Evolutionary conservation across 78 protist genomes (phyloP).

Genomic region (Chrysochromulina parva): DNA sequence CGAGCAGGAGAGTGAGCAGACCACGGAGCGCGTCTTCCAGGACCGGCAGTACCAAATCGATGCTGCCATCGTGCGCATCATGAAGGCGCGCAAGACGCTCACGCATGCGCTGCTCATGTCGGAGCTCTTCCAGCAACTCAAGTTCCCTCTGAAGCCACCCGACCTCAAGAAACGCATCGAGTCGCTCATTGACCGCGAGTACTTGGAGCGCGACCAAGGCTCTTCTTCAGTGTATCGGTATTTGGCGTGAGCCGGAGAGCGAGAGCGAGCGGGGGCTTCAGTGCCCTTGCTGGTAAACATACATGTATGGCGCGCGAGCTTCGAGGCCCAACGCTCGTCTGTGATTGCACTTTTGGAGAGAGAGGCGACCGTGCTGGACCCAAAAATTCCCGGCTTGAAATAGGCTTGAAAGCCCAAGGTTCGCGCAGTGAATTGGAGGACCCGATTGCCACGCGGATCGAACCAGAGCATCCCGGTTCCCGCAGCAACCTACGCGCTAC

Average conservation of each 20-base stretch:
- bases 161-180: conserved; percentile 94
- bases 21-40: conserved; percentile 72
- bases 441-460: no score
- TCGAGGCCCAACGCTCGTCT: no score
- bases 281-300: no score
- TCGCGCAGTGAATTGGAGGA: no score
- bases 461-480: no score
- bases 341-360: no score
- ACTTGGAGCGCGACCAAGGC: conserved; percentile 72
- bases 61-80: conserved; percentile 91
- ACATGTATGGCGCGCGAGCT: no score
- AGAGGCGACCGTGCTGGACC: no score
- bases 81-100: conserved; percentile 89
- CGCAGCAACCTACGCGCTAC: no score
- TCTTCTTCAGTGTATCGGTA: background rate
- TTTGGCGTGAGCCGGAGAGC: background rate
- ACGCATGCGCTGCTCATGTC: conserved; percentile 75
- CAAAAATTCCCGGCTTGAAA: no score
- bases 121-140: conserved; percentile 71
- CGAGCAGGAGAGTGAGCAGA: conserved; percentile 66
- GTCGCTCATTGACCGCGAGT: conserved; percentile 91
- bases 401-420: no score
- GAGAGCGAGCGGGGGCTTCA: no score
- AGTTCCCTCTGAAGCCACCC: conserved; percentile 80
- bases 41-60: conserved; percentile 71